phyloP scores from a whole-genome alignment of 2,329 filamentous ascomycete species.

The Alternaria postmessia region DNA sequence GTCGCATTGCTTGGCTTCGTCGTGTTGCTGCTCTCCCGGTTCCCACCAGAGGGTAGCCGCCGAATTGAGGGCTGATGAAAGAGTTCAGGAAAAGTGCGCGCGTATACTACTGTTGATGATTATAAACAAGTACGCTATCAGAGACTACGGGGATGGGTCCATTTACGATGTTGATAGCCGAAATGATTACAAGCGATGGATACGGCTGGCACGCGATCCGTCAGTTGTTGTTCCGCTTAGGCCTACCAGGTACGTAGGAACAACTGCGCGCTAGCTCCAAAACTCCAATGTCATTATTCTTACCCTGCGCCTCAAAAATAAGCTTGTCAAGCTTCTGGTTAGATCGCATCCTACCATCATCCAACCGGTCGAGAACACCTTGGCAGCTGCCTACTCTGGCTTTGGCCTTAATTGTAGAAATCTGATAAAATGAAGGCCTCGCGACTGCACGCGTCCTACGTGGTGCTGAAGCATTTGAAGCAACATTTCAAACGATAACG shows the following conservation, averaged over 20 bases:
- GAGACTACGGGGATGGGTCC: background rate
- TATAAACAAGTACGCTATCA: background rate
- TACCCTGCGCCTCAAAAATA: background rate
- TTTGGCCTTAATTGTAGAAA: background rate
- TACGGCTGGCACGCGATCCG: background rate
- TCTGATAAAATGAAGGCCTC: background rate
- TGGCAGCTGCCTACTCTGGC: slow-evolving; percentile 4
- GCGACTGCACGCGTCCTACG: background rate
- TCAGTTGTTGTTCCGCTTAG: background rate
- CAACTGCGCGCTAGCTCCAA: background rate
- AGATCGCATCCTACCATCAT: background rate
- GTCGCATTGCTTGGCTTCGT: slow-evolving; percentile 62
- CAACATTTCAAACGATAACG: background rate
- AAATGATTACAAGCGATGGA: background rate
- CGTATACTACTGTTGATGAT: background rate
- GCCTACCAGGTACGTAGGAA: background rate
- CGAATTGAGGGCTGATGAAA: background rate
- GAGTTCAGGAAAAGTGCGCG: fast-evolving
- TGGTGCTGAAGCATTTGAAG: background rate
- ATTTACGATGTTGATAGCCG: background rate
- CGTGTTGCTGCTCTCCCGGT: slow-evolving; percentile 56
- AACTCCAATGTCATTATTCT: background rate
- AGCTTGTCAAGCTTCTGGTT: background rate
- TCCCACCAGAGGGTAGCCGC: slow-evolving; percentile 55
- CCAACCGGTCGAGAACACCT: background rate